Conservation (phyloP, 2,329 filamentous ascomycete genomes). For the Hansfordia pulvinata region DNA sequence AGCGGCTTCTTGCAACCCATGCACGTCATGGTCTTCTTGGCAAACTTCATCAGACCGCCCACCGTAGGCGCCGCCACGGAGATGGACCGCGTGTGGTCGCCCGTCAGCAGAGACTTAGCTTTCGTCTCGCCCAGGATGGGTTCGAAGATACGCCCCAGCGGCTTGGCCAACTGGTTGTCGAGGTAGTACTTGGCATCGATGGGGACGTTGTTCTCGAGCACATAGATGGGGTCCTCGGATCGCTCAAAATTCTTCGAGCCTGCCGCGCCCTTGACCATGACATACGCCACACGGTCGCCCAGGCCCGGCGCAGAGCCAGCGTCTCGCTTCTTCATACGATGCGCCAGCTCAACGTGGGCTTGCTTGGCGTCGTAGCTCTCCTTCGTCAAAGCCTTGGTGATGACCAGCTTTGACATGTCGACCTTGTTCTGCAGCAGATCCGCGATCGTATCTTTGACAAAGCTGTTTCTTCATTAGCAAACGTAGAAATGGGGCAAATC, state of each 20-base stretch:
- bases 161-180: conserved; percentile 95
- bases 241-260: conserved; percentile 94
- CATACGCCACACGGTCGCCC: conserved; percentile 93
- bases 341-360: conserved; percentile 87
- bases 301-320: conserved; percentile 84
- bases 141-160: conserved; percentile 89
- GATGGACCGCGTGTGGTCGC: conserved; percentile 90
- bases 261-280: conserved; percentile 84
- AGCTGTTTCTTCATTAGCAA: too few relatives aligned
- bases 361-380: conserved; percentile 82
- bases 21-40: conserved; percentile 94
- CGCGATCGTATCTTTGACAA: conserved; percentile 91
- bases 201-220: conserved; percentile 92
- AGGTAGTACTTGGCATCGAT: conserved; percentile 98
- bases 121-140: conserved; percentile 92
- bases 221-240: conserved; percentile 92
- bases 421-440: conserved; percentile 94
- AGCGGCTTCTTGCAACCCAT: conserved; percentile 99
- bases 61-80: conserved; percentile 82
- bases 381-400: conserved; percentile 93
- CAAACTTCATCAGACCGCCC: conserved; percentile 94
- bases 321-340: conserved; percentile 95
- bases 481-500: conserved; percentile 1
- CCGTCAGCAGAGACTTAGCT: conserved; percentile 71
- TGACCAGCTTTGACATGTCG: conserved; percentile 98